These are phyloP conservation scores for Angomonas ambiguus DNA, from an alignment of 208 protist genomes.

Conservation along the genomic window DNA sequence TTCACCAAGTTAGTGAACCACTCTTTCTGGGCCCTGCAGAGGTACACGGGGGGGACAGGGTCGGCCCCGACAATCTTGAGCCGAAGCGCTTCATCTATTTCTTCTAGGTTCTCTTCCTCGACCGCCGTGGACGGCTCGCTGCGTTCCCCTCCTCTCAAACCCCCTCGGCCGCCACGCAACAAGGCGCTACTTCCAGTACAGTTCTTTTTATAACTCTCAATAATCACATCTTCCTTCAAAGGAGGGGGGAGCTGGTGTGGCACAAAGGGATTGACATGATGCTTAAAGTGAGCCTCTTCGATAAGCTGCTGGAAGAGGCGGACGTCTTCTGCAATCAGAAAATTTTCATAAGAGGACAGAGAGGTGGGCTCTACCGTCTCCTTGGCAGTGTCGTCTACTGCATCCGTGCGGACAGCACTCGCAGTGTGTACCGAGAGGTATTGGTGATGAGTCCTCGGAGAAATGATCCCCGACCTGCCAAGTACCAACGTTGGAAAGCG, in stretches of 20 bases:
- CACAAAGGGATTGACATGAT: slow-evolving; percentile 67
- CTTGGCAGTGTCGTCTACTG: background rate
- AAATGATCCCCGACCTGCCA: no score
- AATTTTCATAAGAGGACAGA: slow-evolving; percentile 22
- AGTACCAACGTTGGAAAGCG: no score
- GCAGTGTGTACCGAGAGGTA: no score
- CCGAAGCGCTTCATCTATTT: background rate
- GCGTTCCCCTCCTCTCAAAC: background rate
- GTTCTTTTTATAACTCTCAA: background rate
- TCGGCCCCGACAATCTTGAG: background rate
- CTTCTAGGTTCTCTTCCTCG: background rate
- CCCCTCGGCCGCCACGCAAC: no score
- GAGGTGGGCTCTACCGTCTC: no score
- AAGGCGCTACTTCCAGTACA: background rate
- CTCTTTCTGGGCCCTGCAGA: slow-evolving; percentile 28
- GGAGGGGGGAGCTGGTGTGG: slow-evolving; percentile 66
- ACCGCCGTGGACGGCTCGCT: background rate
- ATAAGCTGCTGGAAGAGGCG: slow-evolving; percentile 57
- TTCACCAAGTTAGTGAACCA: slow-evolving; percentile 2
- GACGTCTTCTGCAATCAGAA: slow-evolving; percentile 10
- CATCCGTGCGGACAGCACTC: background rate
- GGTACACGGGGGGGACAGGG: slow-evolving; percentile 38
- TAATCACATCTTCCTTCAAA: background rate
- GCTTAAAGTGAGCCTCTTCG: slow-evolving; percentile 64
- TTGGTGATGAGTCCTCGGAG: no score